Conservation (phyloP, 257 asterid species). For the Nicotiana benthamiana region DNA sequence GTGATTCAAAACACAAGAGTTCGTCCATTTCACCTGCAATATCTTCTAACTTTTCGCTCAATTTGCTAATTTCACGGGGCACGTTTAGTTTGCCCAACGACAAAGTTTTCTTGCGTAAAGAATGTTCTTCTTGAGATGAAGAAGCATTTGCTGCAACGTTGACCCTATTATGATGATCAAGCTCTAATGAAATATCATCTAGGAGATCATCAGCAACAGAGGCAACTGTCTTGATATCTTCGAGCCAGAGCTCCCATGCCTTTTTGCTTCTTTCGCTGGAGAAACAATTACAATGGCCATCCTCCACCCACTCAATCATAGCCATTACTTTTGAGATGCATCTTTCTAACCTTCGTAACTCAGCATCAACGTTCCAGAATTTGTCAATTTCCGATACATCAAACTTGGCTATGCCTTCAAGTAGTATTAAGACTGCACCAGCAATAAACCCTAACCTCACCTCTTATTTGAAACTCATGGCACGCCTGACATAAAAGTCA, state of each 20-base stretch:
- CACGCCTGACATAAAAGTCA: neutral
- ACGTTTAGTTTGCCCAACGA: conserved; percentile 5
- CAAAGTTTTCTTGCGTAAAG: conserved; percentile 19
- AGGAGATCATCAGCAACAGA: conserved; percentile 28
- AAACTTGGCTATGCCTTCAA: conserved; percentile 18
- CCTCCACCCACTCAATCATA: conserved; percentile 20
- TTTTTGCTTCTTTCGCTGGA: conserved; percentile 12
- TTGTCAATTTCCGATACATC: conserved; percentile 10
- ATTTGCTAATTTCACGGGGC: no score
- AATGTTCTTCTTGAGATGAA: neutral
- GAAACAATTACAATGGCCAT: neutral
- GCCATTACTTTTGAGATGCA: conserved; percentile 18
- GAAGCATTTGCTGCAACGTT: neutral
- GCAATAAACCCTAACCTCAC: neutral
- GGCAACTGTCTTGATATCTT: conserved; percentile 16
- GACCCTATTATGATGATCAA: neutral
- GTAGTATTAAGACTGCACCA: neutral
- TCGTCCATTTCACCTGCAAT: neutral
- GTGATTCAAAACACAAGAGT: neutral
- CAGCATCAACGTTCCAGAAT: conserved; percentile 15
- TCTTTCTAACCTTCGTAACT: conserved; percentile 26
- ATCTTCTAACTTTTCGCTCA: neutral
- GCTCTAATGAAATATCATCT: conserved; percentile 18
- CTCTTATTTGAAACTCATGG: neutral
- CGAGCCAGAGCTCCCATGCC: conserved; percentile 30